Conservation (phyloP, 352 stramenopile species). For the Globisporangium heterothallicum region DNA sequence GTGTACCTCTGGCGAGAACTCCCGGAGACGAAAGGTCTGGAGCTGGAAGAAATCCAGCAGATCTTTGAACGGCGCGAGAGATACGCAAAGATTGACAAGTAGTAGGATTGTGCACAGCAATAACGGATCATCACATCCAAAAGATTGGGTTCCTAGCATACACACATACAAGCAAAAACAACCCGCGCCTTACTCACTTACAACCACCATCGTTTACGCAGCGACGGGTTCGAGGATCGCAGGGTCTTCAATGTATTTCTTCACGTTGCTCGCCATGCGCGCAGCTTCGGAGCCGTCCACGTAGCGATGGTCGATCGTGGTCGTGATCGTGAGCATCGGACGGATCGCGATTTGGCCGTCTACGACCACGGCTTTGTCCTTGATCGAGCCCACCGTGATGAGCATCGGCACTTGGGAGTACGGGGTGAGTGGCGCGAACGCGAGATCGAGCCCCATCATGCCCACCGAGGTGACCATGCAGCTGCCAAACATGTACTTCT, state of each 20-base stretch:
- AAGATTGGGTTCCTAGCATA: no score
- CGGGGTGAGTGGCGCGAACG: conserved; percentile 57
- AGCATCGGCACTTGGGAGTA: conserved; percentile 65
- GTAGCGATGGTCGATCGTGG: conserved; percentile 68
- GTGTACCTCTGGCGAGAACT: conserved; percentile 75
- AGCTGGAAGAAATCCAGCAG: conserved; percentile 90
- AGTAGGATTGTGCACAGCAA: no score
- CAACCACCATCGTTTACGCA: no score
- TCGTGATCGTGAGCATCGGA: conserved; percentile 59
- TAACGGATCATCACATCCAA: no score
- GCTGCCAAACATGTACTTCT: conserved; percentile 68
- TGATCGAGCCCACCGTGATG: conserved; percentile 58
- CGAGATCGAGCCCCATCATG: conserved; percentile 66
- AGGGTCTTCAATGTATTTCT: conserved; percentile 47
- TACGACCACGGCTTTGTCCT: conserved; percentile 55
- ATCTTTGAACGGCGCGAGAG: conserved; percentile 60
- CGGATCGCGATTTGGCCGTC: conserved; percentile 54
- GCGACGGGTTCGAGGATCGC: conserved; percentile 41
- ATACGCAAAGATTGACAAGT: conserved; percentile 40
- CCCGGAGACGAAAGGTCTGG: conserved; percentile 91
- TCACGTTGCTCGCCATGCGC: conserved; percentile 50
- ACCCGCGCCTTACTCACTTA: no score
- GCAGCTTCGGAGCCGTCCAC: conserved; percentile 56
- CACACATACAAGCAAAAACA: no score
- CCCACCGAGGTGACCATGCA: conserved; percentile 71